phyloP scores from a whole-genome alignment of 2,329 filamentous ascomycete genomes.

The Talaromyces albobiverticillius region DNA sequence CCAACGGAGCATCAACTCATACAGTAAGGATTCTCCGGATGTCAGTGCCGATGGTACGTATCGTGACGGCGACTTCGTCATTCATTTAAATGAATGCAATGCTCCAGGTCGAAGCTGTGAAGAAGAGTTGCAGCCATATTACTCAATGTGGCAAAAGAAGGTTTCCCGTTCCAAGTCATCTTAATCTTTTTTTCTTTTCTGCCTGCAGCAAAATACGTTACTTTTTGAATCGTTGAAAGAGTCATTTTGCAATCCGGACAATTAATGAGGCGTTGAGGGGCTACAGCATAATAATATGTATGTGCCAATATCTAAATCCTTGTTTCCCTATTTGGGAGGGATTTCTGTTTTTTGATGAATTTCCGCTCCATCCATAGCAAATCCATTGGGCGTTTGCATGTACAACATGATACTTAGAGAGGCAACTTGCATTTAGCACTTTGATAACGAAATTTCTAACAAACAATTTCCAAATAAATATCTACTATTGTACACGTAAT shows the following conservation, averaged over 20 bases:
- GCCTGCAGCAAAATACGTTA: background rate
- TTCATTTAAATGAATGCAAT: slow-evolving; percentile 74
- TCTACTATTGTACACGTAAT: slow-evolving; percentile 1
- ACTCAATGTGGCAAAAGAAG: slow-evolving; percentile 38
- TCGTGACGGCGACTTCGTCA: slow-evolving; percentile 78
- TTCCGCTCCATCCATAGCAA: background rate
- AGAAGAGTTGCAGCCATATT: slow-evolving; percentile 63
- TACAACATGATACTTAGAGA: background rate
- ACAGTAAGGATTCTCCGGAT: slow-evolving; percentile 51
- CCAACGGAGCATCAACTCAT: slow-evolving; percentile 78
- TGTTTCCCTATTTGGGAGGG: background rate
- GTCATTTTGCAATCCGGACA: background rate
- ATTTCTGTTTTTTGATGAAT: background rate
- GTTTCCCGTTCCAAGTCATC: background rate
- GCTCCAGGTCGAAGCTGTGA: slow-evolving; percentile 63
- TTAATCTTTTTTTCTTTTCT: background rate
- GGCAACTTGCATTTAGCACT: background rate
- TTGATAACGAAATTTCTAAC: background rate
- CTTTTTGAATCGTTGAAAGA: background rate
- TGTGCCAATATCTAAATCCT: background rate
- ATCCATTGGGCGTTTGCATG: background rate
- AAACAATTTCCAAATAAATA: background rate
- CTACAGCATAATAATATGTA: background rate
- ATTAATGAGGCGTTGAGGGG: slow-evolving; percentile 1
- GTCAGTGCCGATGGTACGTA: slow-evolving; percentile 59